Evolutionary conservation across 176 grass and related monocot species (phyloP), one percentile per base, ranked within the genome.

Genomic region (Cenchrus purpureus): DNA sequence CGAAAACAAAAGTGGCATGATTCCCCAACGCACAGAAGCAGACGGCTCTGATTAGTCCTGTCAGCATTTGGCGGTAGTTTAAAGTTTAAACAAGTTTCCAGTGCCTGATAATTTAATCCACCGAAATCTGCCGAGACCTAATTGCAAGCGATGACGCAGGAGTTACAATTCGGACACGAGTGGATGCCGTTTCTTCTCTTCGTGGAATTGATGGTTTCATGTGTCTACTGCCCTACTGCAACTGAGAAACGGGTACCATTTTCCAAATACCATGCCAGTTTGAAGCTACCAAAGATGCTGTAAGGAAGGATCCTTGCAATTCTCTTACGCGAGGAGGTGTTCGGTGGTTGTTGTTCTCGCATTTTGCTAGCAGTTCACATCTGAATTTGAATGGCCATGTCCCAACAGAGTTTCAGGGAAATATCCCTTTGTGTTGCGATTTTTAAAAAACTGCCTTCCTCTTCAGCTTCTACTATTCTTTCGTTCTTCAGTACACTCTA

Each of bases 401-500:
- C 28, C 74, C 55, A 43, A 1, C 12, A 17, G 12, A 55, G 50
- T 78, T 78, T 78, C 56, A 62, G 40, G 55, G 76, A 78, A 78
- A 62, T 4, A 78, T 43, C 56, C n/a, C 19, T n/a, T 25, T 3
- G 0, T 51, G 49, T n/a, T 11, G 22, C 15, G 14, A 45, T 61
- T 61, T 61, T 55, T 44, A 20, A 59, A 43, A 43, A 4, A 7
- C 56, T 46, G 55, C n/a, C 54, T 43, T 16, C 19, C 2, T 28
- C 74, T 61, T n/a, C 56, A 77, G 19, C 14, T 44, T 37, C 16
- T 44, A 20, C 8, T 44, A 8, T 44, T 42, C 5, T 20, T 19
- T 8, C 20, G 7, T 2, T 20, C 3, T 4, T 20, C 14, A 12
- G 49, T 50, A 50, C 49, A 50, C 1, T 7, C 49, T 50, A 50